Evolutionary conservation across 108 stramenopile species (phyloP), one percentile per base, ranked within the genome.

Genomic region (Conticribra guillardii): DNA sequence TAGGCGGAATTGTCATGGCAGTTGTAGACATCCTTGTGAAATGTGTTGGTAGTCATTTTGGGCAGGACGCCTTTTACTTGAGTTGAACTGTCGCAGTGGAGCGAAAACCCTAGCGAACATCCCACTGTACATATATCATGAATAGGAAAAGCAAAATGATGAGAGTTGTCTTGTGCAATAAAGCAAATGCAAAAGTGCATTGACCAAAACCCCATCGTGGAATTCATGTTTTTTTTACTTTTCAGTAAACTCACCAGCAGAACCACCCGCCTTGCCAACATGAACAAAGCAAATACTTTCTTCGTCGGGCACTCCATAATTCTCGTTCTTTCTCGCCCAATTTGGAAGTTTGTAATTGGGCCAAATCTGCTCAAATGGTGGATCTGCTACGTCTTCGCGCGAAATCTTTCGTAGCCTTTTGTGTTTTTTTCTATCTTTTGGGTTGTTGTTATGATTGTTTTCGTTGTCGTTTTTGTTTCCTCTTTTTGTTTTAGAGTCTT

Each of bases 181-280:
- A n/a, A n/a, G n/a, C n/a, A n/a, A n/a, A n/a, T n/a, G n/a, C n/a
- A n/a, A n/a, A n/a, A n/a, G n/a, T n/a, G n/a, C n/a, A n/a, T n/a
- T n/a, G n/a, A n/a, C n/a, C n/a, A n/a, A n/a, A n/a, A n/a, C n/a
- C n/a, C n/a, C n/a, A n/a, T n/a, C n/a, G n/a, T n/a, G n/a, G n/a
- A n/a, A n/a, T n/a, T n/a, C n/a, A n/a, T n/a, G n/a, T n/a, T n/a
- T n/a, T n/a, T n/a, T n/a, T n/a, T n/a, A n/a, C n/a, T n/a, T 2
- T 26, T 28, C 4, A 15, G 16, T 55, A 0, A 15, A 60, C 60
- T 60, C 69, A 50, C 49, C 46, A 16, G 76, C 68, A 3, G 76
- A 77, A 11, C 76, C 76, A 15, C 76, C 76, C 26, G 76, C 68
- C 56, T 77, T 77, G 2, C 76, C 76, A 3, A 77, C 76, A 32